Conservation (phyloP, 169 alveolate species). For the Plasmodium gallinaceum region DNA sequence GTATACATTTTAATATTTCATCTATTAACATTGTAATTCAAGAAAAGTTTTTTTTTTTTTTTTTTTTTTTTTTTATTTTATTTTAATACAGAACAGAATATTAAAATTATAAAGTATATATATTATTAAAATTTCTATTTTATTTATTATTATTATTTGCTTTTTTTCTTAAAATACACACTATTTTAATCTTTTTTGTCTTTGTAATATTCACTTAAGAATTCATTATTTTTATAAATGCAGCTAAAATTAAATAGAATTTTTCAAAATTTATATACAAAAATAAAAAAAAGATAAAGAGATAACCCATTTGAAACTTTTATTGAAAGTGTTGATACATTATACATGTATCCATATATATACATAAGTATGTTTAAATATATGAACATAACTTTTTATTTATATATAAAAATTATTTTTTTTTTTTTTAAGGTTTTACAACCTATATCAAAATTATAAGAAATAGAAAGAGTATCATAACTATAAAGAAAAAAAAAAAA, state of each 20-base stretch:
- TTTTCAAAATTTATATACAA: conserved; percentile 23
- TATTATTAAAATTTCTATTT: neutral
- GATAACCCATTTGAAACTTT: too few relatives aligned
- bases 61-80: neutral
- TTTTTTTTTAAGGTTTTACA: neutral
- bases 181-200: neutral
- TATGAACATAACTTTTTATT: neutral
- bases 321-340: too few relatives aligned
- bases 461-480: neutral
- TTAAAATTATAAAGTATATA: too few relatives aligned
- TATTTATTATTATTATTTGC: neutral
- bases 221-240: conserved; percentile 5
- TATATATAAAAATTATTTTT: conserved; percentile 7
- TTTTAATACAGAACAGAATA: too few relatives aligned
- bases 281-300: neutral
- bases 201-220: neutral
- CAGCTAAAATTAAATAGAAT: conserved; percentile 13
- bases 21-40: neutral
- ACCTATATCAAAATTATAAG: neutral
- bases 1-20: neutral
- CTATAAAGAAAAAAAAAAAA: neutral
- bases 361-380: too few relatives aligned
- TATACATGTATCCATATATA: too few relatives aligned
- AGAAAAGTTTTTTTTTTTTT: neutral
- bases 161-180: conserved; percentile 3